Evolutionary conservation across 2,329 filamentous ascomycete genomes (phyloP), one percentile per base, ranked within the genome.

Genomic region (Fusarium staphyleae): DNA sequence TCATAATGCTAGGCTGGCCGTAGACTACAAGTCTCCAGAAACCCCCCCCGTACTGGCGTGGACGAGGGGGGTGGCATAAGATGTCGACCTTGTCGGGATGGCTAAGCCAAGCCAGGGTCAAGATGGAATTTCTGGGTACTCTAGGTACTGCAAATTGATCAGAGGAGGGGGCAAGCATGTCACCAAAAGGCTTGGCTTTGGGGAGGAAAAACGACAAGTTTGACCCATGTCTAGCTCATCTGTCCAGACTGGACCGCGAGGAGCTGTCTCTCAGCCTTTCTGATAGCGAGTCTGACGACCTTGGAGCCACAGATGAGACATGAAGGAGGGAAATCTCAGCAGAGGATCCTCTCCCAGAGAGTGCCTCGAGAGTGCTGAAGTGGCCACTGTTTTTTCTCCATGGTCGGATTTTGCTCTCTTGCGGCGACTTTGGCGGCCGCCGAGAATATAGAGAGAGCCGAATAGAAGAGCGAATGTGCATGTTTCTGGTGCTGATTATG

Each of bases 121-220:
- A 40, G 35, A 66, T 63, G 65, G 50, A 32, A 40, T 57, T 65
- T 55, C 54, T 66, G 57, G 50, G 59, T 55, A n/a, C n/a, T n/a
- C n/a, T n/a, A n/a, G n/a, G n/a, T 46, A 29, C 44, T 58, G 52
- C 48, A 55, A 66, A 63, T 48, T 67, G 65, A 67, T 67, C 65
- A 62, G 62, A 63, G 60, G 52, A 57, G 53, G 65, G 63, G 54
- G 55, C 63, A 52, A 57, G 63, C 55, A 55, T 62, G 60, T 53
- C 48, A 55, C 55, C 36, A 29, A 57, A 41, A 59, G 52, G 49
- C 55, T 65, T 66, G 43, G 57, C 41, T 49, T 54, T 41, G 44
- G 47, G 52, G 52, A 49, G 52, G 19, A 49, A 53, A 37, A 44
- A 53, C 46, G 46, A 62, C 44, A 51, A 28, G 46, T n/a, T 29